phyloP scores from a whole-genome alignment of 345 rosid species.

The Ceriops tagal region DNA sequence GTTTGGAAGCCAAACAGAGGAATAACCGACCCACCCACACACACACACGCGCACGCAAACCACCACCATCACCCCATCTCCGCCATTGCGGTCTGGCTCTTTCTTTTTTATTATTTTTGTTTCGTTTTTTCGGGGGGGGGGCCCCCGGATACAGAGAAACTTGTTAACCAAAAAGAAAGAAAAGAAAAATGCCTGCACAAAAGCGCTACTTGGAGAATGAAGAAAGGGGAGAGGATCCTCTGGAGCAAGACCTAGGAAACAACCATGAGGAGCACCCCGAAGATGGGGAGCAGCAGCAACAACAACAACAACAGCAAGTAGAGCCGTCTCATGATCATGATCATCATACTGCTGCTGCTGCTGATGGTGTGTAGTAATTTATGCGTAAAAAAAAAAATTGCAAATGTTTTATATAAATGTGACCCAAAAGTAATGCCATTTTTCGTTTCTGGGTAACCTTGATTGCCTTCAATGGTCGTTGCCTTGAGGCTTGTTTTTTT shows the following conservation, averaged over 20 bases:
- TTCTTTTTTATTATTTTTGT: background rate
- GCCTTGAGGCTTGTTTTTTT: background rate
- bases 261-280: background rate
- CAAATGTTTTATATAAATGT: background rate
- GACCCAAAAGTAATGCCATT: background rate
- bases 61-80: no score
- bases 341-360: constrained; percentile 1
- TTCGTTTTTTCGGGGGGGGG: background rate
- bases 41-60: no score
- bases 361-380: constrained; percentile 15
- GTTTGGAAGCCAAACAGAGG: no score
- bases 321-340: background rate
- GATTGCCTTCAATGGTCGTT: background rate
- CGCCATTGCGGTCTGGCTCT: background rate
- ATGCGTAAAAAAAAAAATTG: background rate
- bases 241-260: background rate
- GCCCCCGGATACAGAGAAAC: background rate
- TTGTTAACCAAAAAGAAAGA: background rate
- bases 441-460: background rate
- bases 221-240: constrained; percentile 1
- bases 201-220: constrained; percentile 16
- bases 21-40: no score
- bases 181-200: constrained; percentile 23
- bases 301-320: background rate
- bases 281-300: no score